phyloP scores from a whole-genome alignment of 306 rosid species.

The Neltuma alba region DNA sequence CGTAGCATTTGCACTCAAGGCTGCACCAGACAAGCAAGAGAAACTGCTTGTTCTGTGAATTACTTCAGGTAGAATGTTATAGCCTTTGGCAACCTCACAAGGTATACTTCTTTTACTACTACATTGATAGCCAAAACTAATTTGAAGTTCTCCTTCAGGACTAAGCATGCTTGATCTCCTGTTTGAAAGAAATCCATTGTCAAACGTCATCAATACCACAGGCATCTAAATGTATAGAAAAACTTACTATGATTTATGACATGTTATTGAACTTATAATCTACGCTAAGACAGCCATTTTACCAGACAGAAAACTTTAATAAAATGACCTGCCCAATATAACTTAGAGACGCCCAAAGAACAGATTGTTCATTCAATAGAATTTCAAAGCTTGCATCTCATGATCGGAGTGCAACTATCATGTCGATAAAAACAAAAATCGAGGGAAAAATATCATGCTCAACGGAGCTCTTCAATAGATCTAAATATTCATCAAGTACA shows the following conservation, averaged over 20 bases:
- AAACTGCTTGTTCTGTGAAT: slow-evolving; percentile 85
- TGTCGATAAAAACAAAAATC: slow-evolving; percentile 1
- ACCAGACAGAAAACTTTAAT: slow-evolving; percentile 8
- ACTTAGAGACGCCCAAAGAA: slow-evolving; percentile 1
- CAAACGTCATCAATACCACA: slow-evolving; percentile 34
- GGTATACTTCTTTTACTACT: slow-evolving; percentile 46
- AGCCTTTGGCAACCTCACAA: slow-evolving; percentile 47
- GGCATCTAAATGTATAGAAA: slow-evolving; percentile 4
- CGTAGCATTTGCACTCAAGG: slow-evolving; percentile 92
- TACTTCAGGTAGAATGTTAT: slow-evolving; percentile 45
- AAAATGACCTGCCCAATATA: slow-evolving; percentile 12
- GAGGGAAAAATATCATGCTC: not conserved
- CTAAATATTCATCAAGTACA: not conserved
- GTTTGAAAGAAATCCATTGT: slow-evolving; percentile 36
- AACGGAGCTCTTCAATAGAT: not conserved
- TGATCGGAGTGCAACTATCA: slow-evolving; percentile 11
- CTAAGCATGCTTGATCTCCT: slow-evolving; percentile 52
- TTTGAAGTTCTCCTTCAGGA: slow-evolving; percentile 78
- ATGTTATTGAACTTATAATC: slow-evolving; percentile 2
- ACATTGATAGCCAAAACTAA: slow-evolving; percentile 98
- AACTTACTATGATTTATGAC: slow-evolving; percentile 5
- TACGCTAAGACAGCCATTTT: not conserved
- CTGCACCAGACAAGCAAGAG: slow-evolving; percentile 97
- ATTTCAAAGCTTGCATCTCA: slow-evolving; percentile 29
- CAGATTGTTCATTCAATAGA: not conserved